Conservation (phyloP, 2,329 filamentous ascomycete species). For the Diaporthe citri region DNA sequence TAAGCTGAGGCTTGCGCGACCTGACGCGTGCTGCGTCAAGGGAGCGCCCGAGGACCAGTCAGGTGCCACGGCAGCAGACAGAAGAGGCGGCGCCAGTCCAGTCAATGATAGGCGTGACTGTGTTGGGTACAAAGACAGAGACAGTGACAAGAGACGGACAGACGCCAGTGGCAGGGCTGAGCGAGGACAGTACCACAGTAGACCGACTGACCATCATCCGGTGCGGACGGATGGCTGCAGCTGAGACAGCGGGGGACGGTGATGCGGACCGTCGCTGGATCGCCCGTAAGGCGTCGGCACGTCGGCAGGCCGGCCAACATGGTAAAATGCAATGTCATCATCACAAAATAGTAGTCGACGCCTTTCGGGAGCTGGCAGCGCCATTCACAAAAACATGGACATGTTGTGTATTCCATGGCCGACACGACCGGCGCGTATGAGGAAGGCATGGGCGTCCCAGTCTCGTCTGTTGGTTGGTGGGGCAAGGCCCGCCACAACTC, state of each 20-base stretch:
- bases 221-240: slow-evolving; percentile 28
- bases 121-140: not conserved
- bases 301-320: not conserved
- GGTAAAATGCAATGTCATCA: not conserved
- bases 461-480: not conserved
- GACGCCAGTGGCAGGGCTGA: slow-evolving; percentile 31
- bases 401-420: not conserved
- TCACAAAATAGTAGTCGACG: not conserved
- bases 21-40: slow-evolving; percentile 22
- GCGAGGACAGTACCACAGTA: not conserved
- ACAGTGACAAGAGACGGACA: not conserved
- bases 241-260: slow-evolving; percentile 34
- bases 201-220: not conserved
- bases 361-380: not conserved
- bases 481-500: slow-evolving; percentile 1
- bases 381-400: not conserved
- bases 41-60: slow-evolving; percentile 32
- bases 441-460: not conserved
- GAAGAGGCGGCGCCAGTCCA: slow-evolving; percentile 2
- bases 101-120: slow-evolving; percentile 1
- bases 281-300: not conserved
- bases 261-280: slow-evolving; percentile 4
- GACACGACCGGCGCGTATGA: not conserved
- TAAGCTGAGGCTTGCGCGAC: slow-evolving; percentile 19
- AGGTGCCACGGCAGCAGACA: slow-evolving; percentile 30